phyloP scores from a whole-genome alignment of 1,284 basidiomycete species.

The Abortiporus biennis region DNA sequence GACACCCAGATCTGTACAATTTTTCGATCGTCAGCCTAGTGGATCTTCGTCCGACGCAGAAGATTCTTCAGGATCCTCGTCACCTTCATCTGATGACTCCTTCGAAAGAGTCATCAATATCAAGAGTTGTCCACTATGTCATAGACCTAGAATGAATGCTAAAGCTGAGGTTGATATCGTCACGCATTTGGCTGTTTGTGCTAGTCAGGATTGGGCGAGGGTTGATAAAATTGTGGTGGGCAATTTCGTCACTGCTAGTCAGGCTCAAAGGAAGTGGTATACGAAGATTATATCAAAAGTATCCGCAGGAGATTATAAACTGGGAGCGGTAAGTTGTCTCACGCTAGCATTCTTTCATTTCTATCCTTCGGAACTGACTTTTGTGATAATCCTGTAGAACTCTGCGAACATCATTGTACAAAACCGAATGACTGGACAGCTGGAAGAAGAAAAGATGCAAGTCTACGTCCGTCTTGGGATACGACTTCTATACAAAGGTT shows the following conservation, averaged over 20 bases:
- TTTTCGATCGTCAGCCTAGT: slow-evolving; percentile 26
- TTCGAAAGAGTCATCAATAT: slow-evolving; percentile 92
- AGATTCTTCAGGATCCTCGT: slow-evolving; percentile 28
- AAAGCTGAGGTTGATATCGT: slow-evolving; percentile 93
- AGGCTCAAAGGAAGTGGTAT: slow-evolving; percentile 97
- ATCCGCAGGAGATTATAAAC: slow-evolving; percentile 79
- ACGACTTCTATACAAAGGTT: slow-evolving; percentile 90
- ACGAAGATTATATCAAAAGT: slow-evolving; percentile 86
- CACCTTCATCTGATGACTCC: slow-evolving; percentile 31
- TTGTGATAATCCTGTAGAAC: slow-evolving; percentile 50
- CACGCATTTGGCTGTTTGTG: slow-evolving; percentile 91
- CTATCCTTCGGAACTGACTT: slow-evolving; percentile 1
- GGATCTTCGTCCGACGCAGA: slow-evolving; percentile 40
- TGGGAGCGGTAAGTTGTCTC: slow-evolving; percentile 71
- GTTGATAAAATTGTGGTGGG: slow-evolving; percentile 87
- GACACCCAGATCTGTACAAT: background rate
- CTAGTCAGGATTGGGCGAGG: slow-evolving; percentile 86
- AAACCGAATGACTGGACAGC: slow-evolving; percentile 83
- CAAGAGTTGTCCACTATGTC: slow-evolving; percentile 91
- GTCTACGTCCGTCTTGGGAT: slow-evolving; percentile 94
- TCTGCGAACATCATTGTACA: slow-evolving; percentile 97
- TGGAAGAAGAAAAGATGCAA: slow-evolving; percentile 98
- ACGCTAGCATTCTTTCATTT: too few species aligned
- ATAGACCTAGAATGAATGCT: slow-evolving; percentile 76
- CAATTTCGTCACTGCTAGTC: slow-evolving; percentile 93